Base-by-base conservation (phyloP, 1,284 basidiomycete genomes). In the Polyporus tsugae region DNA sequence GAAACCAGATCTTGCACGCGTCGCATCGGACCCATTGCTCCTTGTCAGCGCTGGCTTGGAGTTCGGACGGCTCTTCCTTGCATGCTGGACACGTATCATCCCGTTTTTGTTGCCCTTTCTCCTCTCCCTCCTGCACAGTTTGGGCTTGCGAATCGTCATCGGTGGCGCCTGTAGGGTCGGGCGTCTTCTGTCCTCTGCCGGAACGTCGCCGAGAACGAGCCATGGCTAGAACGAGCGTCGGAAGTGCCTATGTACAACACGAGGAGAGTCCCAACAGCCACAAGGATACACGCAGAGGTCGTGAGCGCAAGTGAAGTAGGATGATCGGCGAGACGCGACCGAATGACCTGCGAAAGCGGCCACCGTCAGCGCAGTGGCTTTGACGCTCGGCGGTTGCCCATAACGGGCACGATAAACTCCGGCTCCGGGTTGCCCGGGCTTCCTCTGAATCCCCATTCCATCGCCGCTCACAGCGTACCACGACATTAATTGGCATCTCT, bases 21-120 rank as follows among this genome's bases (percentile, higher is more conserved):
- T 93, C 92, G 77, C 92, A 94, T 73, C 87, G 82, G 68, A 93
- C 87, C 91, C 91, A 93, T 74, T 85, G 84, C 72, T 92, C 90
- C 77, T 89, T 90, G 69, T 86, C 83, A 19, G 74, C 76, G 3
- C 69, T 72, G n/a, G 60, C 65, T 60, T 65, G 72, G 15, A 61
- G 39, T 36, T 66, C 60, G 6, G 63, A 58, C 1, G 42, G 29
- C 19, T 36, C 68, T 6, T 65, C 59, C 58, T 72, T 72, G 68
- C 76, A 78, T 6, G 75, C 75, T 4, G 75, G 76, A 36, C 75
- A 78, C 25, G 62, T 72, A 65, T 76, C 75, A 53, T 75, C 72
- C 17, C 68, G 68, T 11, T 70, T 63, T 41, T 70, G 55, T 19
- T 39, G 57, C 55, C 36, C 60, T 7, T 66, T 70, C 61, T 73